phyloP scores from a whole-genome alignment of 2,329 filamentous ascomycete species.

The Rugonectria rugulosa region DNA sequence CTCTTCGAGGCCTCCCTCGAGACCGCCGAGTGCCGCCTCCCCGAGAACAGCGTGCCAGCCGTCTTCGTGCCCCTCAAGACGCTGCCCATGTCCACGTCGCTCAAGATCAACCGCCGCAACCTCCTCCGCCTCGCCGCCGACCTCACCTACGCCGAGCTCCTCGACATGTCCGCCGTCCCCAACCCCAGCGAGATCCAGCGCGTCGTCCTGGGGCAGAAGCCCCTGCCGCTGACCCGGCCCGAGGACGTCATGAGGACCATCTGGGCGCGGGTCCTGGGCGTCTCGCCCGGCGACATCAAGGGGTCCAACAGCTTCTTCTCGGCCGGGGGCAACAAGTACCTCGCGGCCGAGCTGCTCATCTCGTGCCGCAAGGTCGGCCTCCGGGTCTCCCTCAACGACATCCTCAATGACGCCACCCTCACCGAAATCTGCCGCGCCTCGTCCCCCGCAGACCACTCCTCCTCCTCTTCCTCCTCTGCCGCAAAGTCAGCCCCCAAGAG shows the following conservation, averaged over 20 bases:
- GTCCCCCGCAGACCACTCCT: conserved; percentile 25
- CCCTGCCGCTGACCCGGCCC: conserved; percentile 55
- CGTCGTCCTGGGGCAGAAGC: conserved; percentile 46
- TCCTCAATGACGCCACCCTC: conserved; percentile 52
- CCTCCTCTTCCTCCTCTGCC: background rate
- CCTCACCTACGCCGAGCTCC: conserved; percentile 52
- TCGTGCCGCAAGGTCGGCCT: conserved; percentile 54
- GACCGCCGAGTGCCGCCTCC: conserved; percentile 39
- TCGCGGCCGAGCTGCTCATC: conserved; percentile 54
- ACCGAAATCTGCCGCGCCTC: conserved; percentile 54
- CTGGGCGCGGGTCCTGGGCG: conserved; percentile 54
- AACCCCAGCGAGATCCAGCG: conserved; percentile 47
- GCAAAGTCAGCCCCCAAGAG: conserved; percentile 8
- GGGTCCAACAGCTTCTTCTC: conserved; percentile 54
- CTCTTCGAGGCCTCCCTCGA: conserved; percentile 52
- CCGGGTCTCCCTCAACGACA: conserved; percentile 50
- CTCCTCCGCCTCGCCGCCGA: conserved; percentile 55
- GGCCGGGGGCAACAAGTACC: conserved; percentile 55
- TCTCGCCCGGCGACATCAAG: conserved; percentile 50
- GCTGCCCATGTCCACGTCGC: conserved; percentile 57
- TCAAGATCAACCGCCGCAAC: conserved; percentile 59
- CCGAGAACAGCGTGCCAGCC: conserved; percentile 53
- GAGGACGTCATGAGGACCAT: conserved; percentile 57
- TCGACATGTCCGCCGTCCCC: conserved; percentile 49
- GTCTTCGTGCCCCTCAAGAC: conserved; percentile 57